phyloP scores from a whole-genome alignment of 1,284 basidiomycete genomes.

The Sanguinoderma infundibulare region DNA sequence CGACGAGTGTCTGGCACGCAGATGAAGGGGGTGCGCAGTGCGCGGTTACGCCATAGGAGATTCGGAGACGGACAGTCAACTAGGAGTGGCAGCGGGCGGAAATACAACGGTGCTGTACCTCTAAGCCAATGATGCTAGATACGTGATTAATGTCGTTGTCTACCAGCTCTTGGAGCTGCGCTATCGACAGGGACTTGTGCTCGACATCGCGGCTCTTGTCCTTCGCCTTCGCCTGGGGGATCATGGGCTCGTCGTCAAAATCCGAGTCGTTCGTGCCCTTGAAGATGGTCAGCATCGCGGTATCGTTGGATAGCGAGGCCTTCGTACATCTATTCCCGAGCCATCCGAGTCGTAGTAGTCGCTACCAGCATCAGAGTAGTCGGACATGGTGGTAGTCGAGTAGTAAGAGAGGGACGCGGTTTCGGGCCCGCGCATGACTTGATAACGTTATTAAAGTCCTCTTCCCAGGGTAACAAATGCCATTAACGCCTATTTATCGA shows the following conservation, averaged over 20 bases:
- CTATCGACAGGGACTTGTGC: conserved; percentile 42
- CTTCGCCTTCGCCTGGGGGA: conserved; percentile 34
- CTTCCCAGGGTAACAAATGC: not conserved
- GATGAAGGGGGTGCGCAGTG: not conserved
- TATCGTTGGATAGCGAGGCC: not conserved
- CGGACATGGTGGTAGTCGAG: conserved; percentile 33
- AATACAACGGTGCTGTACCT: conserved; percentile 41
- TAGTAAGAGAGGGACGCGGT: conserved; percentile 3
- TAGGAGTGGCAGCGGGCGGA: conserved; percentile 8
- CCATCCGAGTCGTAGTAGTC: conserved; percentile 35
- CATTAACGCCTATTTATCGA: not conserved
- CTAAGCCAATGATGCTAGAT: conserved; percentile 51
- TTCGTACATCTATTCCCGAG: conserved; percentile 31
- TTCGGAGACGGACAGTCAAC: conserved; percentile 8
- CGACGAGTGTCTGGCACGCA: conserved; percentile 44
- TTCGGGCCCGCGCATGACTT: not conserved
- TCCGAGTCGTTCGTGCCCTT: conserved; percentile 37
- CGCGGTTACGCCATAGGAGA: not conserved
- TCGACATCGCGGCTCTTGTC: conserved; percentile 27
- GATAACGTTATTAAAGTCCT: not conserved
- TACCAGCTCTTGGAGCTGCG: conserved; percentile 50
- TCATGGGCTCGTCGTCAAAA: conserved; percentile 26
- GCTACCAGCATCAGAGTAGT: conserved; percentile 35
- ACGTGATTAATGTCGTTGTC: conserved; percentile 50
- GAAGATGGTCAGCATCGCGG: conserved; percentile 3